These are phyloP conservation scores for Corylus heterophylla DNA, from an alignment of 306 rosid genomes.

Conservation along the genomic window DNA sequence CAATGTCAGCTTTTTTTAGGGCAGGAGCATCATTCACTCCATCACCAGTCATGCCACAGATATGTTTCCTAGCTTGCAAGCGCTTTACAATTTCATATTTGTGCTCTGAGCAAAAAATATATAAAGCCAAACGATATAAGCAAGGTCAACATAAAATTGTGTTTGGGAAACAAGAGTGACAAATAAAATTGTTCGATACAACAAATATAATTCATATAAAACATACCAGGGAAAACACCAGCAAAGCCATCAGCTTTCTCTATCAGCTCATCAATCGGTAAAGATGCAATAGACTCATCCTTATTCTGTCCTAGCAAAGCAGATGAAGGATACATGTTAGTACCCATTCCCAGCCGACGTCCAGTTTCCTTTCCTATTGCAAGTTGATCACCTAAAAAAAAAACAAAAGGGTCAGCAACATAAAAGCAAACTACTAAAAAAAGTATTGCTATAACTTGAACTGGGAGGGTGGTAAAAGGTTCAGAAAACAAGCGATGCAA, in stretches of 20 bases:
- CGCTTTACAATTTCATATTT: constrained; percentile 98
- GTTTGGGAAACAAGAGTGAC: neutral
- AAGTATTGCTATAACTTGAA: neutral
- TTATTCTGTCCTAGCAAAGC: constrained; percentile 93
- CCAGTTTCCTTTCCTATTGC: constrained; percentile 99
- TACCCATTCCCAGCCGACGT: constrained; percentile 99
- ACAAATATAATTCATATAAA: constrained; percentile 2
- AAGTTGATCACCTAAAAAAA: constrained; percentile 80
- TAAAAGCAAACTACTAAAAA: neutral
- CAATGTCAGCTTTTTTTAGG: constrained; percentile 97
- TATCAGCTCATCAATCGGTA: constrained; percentile 87
- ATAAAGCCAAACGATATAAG: constrained; percentile 22
- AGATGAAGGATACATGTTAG: constrained; percentile 98
- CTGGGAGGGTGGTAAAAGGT: neutral
- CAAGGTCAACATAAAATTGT: constrained; percentile 17
- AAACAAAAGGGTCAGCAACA: constrained; percentile 12
- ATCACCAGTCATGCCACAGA: constrained; percentile 98
- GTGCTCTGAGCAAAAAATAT: constrained; percentile 65
- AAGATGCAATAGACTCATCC: constrained; percentile 88
- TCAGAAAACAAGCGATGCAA: neutral
- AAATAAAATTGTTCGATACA: constrained; percentile 10
- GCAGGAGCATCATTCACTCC: constrained; percentile 99
- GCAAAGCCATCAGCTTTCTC: constrained; percentile 99
- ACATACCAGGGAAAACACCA: constrained; percentile 93
- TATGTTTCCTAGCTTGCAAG: constrained; percentile 96